Conservation (phyloP, 2,329 filamentous ascomycete genomes). For the Sordariomycetes sp. region DNA sequence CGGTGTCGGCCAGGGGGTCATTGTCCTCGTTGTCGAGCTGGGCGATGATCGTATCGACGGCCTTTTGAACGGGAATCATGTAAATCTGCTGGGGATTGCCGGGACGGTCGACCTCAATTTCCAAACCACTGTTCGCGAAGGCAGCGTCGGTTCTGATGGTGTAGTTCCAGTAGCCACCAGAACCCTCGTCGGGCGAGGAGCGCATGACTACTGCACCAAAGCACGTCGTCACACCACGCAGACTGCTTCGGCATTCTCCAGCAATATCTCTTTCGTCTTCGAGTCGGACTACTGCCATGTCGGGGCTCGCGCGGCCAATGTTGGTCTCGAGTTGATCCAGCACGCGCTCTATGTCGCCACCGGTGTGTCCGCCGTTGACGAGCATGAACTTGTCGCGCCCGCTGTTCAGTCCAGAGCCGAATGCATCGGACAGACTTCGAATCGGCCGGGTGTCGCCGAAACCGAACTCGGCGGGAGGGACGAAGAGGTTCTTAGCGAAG, state of each 20-base stretch:
- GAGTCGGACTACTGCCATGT: conserved; percentile 46
- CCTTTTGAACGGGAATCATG: conserved; percentile 67
- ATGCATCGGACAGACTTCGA: conserved; percentile 54
- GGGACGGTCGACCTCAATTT: conserved; percentile 53
- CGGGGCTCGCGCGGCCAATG: conserved; percentile 42
- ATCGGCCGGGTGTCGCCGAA: conserved; percentile 55
- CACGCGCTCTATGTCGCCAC: conserved; percentile 63
- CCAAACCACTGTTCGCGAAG: conserved; percentile 44
- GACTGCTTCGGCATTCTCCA: conserved; percentile 51
- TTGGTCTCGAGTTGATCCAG: conserved; percentile 53
- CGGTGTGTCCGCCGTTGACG: conserved; percentile 62
- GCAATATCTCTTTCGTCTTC: conserved; percentile 48
- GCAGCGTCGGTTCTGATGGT: conserved; percentile 69
- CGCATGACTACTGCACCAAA: conserved; percentile 68
- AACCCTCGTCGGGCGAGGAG: conserved; percentile 65
- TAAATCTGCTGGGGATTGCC: conserved; percentile 73
- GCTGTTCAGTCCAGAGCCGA: conserved; percentile 41
- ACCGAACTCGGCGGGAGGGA: conserved; percentile 67
- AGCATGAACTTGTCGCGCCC: conserved; percentile 66
- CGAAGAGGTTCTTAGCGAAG: conserved; percentile 75
- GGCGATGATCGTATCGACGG: conserved; percentile 67
- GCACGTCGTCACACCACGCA: conserved; percentile 61
- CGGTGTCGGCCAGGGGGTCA: conserved; percentile 23
- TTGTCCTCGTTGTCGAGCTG: conserved; percentile 33
- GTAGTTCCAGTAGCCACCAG: conserved; percentile 70